A percentile compares a stretch with the other conserved stretches of the same genome.
phyloP scores from a whole-genome alignment of 768 basidiomycete genomes.

The Termitomyces sp. region DNA sequence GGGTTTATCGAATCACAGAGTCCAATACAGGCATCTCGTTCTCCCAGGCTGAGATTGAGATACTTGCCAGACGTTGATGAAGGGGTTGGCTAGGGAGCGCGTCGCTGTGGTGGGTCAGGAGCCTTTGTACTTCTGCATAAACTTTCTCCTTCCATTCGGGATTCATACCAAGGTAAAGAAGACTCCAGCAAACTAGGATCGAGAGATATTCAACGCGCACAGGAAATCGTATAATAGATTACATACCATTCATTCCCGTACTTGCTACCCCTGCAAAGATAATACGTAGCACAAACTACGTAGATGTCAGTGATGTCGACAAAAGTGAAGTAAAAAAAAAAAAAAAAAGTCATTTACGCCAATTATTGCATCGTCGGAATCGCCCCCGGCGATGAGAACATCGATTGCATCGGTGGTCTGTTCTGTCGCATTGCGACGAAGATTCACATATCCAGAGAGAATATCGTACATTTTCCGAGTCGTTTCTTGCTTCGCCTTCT shows the following conservation, averaged over 20 bases:
- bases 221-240: background rate
- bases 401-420: slow-evolving; percentile 18
- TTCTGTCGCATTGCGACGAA: slow-evolving; percentile 8
- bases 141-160: slow-evolving; percentile 31
- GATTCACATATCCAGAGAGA: slow-evolving; percentile 13
- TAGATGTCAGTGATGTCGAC: background rate
- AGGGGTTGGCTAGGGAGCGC: slow-evolving; percentile 20
- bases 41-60: slow-evolving; percentile 37
- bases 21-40: slow-evolving; percentile 35
- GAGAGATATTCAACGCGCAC: background rate
- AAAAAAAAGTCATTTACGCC: slow-evolving; percentile 16
- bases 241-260: slow-evolving; percentile 30
- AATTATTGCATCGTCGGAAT: slow-evolving; percentile 19
- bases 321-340: background rate
- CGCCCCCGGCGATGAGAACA: slow-evolving; percentile 17
- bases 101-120: slow-evolving; percentile 25
- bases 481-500: slow-evolving; percentile 13
- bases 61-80: slow-evolving; percentile 27
- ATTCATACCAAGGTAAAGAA: slow-evolving; percentile 29
- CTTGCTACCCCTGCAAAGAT: slow-evolving; percentile 35
- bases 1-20: slow-evolving; percentile 33
- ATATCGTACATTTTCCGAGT: slow-evolving; percentile 14
- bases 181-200: slow-evolving; percentile 30
- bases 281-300: slow-evolving; percentile 26
- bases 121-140: slow-evolving; percentile 22